A percentile compares a stretch with the other conserved stretches of the same genome.
Evolutionary conservation across 2,329 filamentous ascomycete species (phyloP).

Genomic region (Fusarium ambrosium): DNA sequence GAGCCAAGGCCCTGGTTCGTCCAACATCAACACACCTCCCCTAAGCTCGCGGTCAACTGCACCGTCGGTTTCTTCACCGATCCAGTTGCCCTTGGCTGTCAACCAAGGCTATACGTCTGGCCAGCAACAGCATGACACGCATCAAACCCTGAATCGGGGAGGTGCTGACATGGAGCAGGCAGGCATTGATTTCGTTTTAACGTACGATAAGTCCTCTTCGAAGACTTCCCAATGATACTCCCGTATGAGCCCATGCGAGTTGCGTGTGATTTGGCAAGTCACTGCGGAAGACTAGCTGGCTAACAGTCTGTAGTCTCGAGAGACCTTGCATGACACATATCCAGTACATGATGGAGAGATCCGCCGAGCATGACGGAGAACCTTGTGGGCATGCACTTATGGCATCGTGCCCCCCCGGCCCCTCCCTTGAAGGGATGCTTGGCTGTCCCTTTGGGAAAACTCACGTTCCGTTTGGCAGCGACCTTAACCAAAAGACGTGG

Average conservation of each 20-base stretch:
- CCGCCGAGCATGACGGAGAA: constrained; percentile 71
- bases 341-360: constrained; percentile 79
- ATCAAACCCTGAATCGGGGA: constrained; percentile 48
- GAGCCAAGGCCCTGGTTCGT: constrained; percentile 68
- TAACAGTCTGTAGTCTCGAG: constrained; percentile 80
- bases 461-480: constrained; percentile 52
- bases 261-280: constrained; percentile 39
- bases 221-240: constrained; percentile 75
- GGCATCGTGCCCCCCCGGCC: constrained; percentile 87
- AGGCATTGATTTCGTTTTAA: constrained; percentile 91
- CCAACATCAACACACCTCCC: constrained; percentile 50
- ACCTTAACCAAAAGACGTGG: constrained; percentile 77
- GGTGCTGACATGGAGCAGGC: constrained; percentile 82
- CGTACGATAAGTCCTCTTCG: constrained; percentile 78
- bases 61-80: constrained; percentile 54
- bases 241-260: constrained; percentile 58
- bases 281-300: constrained; percentile 48
- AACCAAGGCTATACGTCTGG: constrained; percentile 48
- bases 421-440: constrained; percentile 62
- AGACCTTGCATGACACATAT: constrained; percentile 94
- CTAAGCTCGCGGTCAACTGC: constrained; percentile 59
- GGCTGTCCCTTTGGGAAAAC: constrained; percentile 67
- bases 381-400: constrained; percentile 93
- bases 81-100: constrained; percentile 31
- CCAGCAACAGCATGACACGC: constrained; percentile 49